A percentile compares a stretch with the other conserved stretches of the same genome.
These are phyloP conservation scores for Pisolithus tinctorius DNA, from an alignment of 768 basidiomycete genomes.

Conservation along the genomic window DNA sequence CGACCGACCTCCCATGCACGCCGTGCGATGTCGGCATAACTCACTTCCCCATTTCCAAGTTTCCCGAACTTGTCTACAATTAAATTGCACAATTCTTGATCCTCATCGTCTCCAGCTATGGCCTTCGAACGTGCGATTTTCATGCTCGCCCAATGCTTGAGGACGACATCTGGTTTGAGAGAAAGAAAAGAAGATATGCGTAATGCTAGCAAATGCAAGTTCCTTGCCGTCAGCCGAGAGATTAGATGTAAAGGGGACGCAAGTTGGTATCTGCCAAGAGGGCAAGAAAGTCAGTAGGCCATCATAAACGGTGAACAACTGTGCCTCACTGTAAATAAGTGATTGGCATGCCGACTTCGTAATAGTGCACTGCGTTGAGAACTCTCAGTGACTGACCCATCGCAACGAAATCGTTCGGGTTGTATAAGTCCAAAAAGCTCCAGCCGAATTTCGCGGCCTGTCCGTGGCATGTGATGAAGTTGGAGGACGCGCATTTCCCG, in stretches of 20 bases:
- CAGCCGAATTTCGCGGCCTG: slow-evolving; percentile 97
- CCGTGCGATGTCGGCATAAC: slow-evolving; percentile 92
- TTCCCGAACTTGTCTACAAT: slow-evolving; percentile 90
- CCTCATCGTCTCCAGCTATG: slow-evolving; percentile 52
- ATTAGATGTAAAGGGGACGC: slow-evolving; percentile 78
- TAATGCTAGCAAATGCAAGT: slow-evolving; percentile 86
- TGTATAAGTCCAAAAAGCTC: slow-evolving; percentile 87
- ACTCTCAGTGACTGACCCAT: slow-evolving; percentile 94
- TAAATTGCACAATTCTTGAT: slow-evolving; percentile 69
- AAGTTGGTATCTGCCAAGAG: slow-evolving; percentile 60
- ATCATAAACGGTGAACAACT: background rate
- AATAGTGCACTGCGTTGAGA: slow-evolving; percentile 85
- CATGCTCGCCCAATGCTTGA: slow-evolving; percentile 94
- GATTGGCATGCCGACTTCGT: slow-evolving; percentile 89
- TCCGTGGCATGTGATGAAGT: background rate
- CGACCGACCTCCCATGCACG: slow-evolving; percentile 89
- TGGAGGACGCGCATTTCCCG: background rate
- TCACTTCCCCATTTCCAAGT: slow-evolving; percentile 71
- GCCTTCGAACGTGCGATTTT: slow-evolving; percentile 77
- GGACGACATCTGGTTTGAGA: slow-evolving; percentile 77
- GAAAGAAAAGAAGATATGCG: slow-evolving; percentile 81
- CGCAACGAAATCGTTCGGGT: slow-evolving; percentile 85
- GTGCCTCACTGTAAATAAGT: slow-evolving; percentile 78
- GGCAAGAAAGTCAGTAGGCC: slow-evolving; percentile 2
- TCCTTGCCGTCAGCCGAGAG: slow-evolving; percentile 75